Evolutionary conservation across 2,329 filamentous ascomycete species (phyloP), one percentile per base, ranked within the genome.

Genomic region (Neoarthrinium moseri): DNA sequence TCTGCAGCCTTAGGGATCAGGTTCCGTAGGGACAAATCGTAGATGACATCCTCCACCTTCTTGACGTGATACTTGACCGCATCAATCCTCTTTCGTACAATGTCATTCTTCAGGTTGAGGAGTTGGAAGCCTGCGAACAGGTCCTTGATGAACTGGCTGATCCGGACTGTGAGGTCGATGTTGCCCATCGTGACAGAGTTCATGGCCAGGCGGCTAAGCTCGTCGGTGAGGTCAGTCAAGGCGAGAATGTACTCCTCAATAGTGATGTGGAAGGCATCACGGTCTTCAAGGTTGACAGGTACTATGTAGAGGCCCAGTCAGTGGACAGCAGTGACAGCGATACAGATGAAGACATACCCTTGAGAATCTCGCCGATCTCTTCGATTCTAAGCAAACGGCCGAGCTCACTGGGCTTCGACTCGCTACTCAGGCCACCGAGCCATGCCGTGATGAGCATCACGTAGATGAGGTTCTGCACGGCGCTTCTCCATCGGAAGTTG

Each of bases 11-110:
- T 74, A 35, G 86, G 81, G 39, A 95, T 77, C 61, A 97, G 67
- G 41, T 94, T 92, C 48, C 94, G 81, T 62, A 99, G 71, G 20
- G 89, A 92, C 46, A 99, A 72, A 65, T 99, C 94, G 62, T 99
- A 99, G 41, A 97, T 92, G 11, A 99, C 91, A 63, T 97, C 94
- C 74, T 99, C 94, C 11, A 96, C 90, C 66, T 95, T 92, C 77
- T 97, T 99, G 60, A 99, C 90, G 59, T 87, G 86, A 64, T 99
- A 99, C 76, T 99, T 99, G 68, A 99, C 87, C 5, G 86, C 87
- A 70, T 99, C 94, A 46, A 89, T 90, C 51, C 90, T 80, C 71
- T 91, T 89, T 49, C 94, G 81, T 60, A 99, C 70, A 18, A 84
- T 84, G 65, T 99, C 94, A 60, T 99, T 99, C 78, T 97, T 97